phyloP scores from a whole-genome alignment of 495 filamentous ascomycete species.

The Penicillium simplicissimum region DNA sequence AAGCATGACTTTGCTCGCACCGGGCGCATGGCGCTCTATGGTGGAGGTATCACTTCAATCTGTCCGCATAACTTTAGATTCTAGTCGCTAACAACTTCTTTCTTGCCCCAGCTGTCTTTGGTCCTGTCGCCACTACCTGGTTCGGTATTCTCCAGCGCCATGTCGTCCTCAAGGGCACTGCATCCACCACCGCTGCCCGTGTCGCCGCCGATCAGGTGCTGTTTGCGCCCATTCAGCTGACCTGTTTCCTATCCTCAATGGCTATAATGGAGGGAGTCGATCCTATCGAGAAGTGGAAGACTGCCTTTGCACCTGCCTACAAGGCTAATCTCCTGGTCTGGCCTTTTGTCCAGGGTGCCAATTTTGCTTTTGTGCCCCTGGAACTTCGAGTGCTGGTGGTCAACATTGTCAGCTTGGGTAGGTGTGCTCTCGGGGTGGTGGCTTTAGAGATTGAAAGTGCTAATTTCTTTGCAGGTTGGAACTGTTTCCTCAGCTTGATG shows the following conservation, averaged over 20 bases:
- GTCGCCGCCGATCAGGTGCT: slow-evolving; percentile 83
- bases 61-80: neutral
- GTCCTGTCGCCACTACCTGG: slow-evolving; percentile 88
- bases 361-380: slow-evolving; percentile 88
- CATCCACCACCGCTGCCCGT: slow-evolving; percentile 73
- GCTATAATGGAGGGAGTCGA: slow-evolving; percentile 79
- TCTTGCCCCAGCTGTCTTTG: slow-evolving; percentile 69
- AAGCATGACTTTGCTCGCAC: slow-evolving; percentile 84
- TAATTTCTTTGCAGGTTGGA: slow-evolving; percentile 70
- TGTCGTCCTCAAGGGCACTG: slow-evolving; percentile 63
- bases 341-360: slow-evolving; percentile 86
- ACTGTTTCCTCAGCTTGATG: slow-evolving; percentile 87
- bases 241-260: slow-evolving; percentile 82
- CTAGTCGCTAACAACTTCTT: slow-evolving; percentile 13
- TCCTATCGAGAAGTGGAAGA: slow-evolving; percentile 68
- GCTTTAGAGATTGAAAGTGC: slow-evolving; percentile 16
- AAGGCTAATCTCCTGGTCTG: slow-evolving; percentile 88
- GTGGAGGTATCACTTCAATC: slow-evolving; percentile 62
- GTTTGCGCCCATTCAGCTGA: slow-evolving; percentile 81
- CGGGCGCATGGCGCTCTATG: slow-evolving; percentile 88
- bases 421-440: slow-evolving; percentile 26
- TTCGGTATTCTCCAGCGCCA: slow-evolving; percentile 74
- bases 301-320: slow-evolving; percentile 67
- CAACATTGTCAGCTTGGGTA: slow-evolving; percentile 77
- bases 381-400: slow-evolving; percentile 85